Evolutionary conservation across 345 rosid species (phyloP), one percentile per base, ranked within the genome.

Genomic region (Geranium brycei): DNA sequence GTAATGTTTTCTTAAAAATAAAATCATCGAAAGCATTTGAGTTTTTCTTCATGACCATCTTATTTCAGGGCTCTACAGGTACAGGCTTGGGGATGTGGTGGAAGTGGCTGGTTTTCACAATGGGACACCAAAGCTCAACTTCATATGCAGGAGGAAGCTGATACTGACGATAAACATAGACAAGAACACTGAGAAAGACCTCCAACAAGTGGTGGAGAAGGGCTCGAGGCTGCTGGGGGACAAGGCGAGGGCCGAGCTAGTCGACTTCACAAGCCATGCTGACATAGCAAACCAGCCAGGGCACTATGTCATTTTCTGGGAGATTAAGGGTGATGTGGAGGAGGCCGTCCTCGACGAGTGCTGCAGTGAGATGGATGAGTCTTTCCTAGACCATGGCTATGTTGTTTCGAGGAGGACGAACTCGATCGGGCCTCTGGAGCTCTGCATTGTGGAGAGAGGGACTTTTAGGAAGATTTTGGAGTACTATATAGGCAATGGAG

Each of bases 141-240:
- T 84, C 76, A 76, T 89, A 71, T 87, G 93, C 81, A 81, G 98
- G 67, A 86, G 90, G 65, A 92, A 89, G 79, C 88, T 87, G 57
- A 75, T 92, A 35, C 68, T 92, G 62, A 80, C 87, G 0, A 70
- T 92, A 62, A 92, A 92, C 80, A 92, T 92, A 47, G 96, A 92
- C 87, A 92, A 92, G 77, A 92, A 87, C 81, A 92, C 96, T 0
- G 98, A 92, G 65, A 87, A 83, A 32, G 98, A 92, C 73, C 91
- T 92, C 17, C 98, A 92, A 69, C 63, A 79, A 18, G 93, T 86
- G 60, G 95, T 89, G 3, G 86, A 92, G 68, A 79, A 67, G n/a
- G 91, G 87, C 12, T 75, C 79, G 19, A 77, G 75, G 78, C 71
- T 82, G 7, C 83, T 85, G 53, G 83, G 73, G 68, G 75, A 35